Percentiles rank a stretch among this genome's conserved stretches.
Conservation (phyloP, 768 basidiomycete species). For the Tulasnella sp. region DNA sequence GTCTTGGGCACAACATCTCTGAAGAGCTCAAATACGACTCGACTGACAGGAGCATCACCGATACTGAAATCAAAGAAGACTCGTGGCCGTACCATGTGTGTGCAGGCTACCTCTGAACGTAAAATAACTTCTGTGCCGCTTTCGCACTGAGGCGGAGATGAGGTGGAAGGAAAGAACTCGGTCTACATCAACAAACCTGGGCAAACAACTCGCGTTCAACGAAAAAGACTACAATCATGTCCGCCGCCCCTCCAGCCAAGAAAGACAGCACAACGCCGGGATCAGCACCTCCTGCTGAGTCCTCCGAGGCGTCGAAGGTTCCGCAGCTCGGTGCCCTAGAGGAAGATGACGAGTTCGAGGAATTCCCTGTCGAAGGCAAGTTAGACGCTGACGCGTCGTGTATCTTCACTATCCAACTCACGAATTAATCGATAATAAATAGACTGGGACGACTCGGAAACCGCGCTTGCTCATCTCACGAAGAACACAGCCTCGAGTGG, state of each 20-base stretch:
- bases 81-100: constrained; percentile 37
- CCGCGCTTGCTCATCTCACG: constrained; percentile 64
- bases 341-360: constrained; percentile 96
- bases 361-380: constrained; percentile 75
- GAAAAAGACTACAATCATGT: constrained; percentile 4
- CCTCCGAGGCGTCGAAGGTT: constrained; percentile 4
- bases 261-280: not conserved
- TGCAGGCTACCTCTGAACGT: no score
- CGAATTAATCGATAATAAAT: constrained; percentile 25
- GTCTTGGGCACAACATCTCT: constrained; percentile 64
- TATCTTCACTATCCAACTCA: not conserved
- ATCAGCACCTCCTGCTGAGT: not conserved
- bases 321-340: constrained; percentile 81
- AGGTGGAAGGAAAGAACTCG: no score
- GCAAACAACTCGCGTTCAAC: not conserved
- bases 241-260: constrained; percentile 1
- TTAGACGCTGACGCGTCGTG: constrained; percentile 11
- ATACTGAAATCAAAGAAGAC: constrained; percentile 59
- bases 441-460: constrained; percentile 86
- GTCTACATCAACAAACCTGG: no score
- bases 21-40: constrained; percentile 67
- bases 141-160: no score
- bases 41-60: constrained; percentile 40
- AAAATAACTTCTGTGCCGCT: no score
- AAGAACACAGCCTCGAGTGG: constrained; percentile 33